These are phyloP conservation scores for Cotoneaster glaucophyllus DNA, from an alignment of 306 rosid species.

Conservation along the genomic window DNA sequence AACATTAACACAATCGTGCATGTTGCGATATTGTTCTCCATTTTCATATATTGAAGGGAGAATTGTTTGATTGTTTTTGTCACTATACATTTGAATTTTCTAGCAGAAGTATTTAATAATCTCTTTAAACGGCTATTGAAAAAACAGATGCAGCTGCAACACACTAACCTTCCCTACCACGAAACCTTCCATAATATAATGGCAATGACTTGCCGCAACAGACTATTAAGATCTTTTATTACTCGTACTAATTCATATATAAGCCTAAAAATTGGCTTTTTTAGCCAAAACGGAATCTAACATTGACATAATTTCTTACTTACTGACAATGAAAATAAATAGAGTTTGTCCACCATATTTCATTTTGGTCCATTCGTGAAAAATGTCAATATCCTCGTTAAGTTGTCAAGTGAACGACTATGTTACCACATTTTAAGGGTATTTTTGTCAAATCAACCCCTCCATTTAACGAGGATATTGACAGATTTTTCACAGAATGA, in stretches of 20 bases:
- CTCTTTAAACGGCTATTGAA: slow-evolving; percentile 16
- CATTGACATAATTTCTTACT: too few species aligned
- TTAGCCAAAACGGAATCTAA: too few species aligned
- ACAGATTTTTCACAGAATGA: too few species aligned
- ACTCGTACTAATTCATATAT: not conserved
- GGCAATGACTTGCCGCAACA: slow-evolving; percentile 14
- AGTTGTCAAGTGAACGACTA: too few species aligned
- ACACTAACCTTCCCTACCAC: slow-evolving; percentile 6
- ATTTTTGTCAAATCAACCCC: too few species aligned
- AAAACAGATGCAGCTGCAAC: slow-evolving; percentile 4
- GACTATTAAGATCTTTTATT: slow-evolving; percentile 5
- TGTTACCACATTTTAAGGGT: too few species aligned
- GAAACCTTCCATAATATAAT: slow-evolving; percentile 13
- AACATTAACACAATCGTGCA: not conserved
- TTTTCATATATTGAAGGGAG: not conserved
- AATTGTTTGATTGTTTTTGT: not conserved
- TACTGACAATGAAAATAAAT: too few species aligned
- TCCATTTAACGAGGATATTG: too few species aligned
- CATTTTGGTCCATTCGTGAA: too few species aligned
- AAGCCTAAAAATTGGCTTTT: too few species aligned
- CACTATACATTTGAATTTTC: not conserved
- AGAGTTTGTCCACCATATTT: too few species aligned
- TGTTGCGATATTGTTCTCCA: not conserved
- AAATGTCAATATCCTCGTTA: too few species aligned
- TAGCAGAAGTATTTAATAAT: not conserved